phyloP scores from a whole-genome alignment of 257 asterid genomes.

The Fraxinus quadrangulata region DNA sequence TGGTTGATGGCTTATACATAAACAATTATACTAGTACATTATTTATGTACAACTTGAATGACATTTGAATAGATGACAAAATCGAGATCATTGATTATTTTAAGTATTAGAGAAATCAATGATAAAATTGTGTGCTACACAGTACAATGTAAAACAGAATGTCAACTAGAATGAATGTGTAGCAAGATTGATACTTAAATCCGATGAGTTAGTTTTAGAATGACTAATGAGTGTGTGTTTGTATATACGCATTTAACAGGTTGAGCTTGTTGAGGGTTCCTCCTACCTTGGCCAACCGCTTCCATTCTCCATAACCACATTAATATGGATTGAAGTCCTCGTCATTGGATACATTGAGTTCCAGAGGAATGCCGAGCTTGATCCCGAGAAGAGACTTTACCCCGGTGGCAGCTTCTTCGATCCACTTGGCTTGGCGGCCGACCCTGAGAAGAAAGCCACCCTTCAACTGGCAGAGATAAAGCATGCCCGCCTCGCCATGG shows the following conservation, averaged over 20 bases:
- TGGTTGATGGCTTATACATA: too few species aligned
- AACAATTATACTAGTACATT: too few species aligned
- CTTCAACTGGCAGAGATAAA: conserved; percentile 98
- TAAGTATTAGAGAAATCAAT: too few species aligned
- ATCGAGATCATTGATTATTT: too few species aligned
- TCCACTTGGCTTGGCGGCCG: conserved; percentile 90
- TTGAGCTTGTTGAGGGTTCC: conserved; percentile 88
- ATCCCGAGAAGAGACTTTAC: conserved; percentile 91
- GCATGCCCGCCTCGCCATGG: conserved; percentile 99
- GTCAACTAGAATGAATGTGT: too few species aligned
- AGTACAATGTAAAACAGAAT: too few species aligned
- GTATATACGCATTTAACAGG: conserved; percentile 35
- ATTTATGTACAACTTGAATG: too few species aligned
- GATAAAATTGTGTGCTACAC: too few species aligned
- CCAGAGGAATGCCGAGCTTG: conserved; percentile 93
- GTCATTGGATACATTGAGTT: conserved; percentile 91
- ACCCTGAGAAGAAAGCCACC: conserved; percentile 80
- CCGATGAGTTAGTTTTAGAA: neutral
- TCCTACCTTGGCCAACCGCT: conserved; percentile 93
- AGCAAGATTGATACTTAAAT: too few species aligned
- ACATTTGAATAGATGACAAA: too few species aligned
- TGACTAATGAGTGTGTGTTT: neutral
- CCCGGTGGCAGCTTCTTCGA: conserved; percentile 94
- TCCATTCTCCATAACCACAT: conserved; percentile 78
- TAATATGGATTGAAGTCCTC: conserved; percentile 87